Evolutionary conservation across 371 early-diverging fungal genomes (phyloP).

Genomic region (Apophysomyces ossiformis): DNA sequence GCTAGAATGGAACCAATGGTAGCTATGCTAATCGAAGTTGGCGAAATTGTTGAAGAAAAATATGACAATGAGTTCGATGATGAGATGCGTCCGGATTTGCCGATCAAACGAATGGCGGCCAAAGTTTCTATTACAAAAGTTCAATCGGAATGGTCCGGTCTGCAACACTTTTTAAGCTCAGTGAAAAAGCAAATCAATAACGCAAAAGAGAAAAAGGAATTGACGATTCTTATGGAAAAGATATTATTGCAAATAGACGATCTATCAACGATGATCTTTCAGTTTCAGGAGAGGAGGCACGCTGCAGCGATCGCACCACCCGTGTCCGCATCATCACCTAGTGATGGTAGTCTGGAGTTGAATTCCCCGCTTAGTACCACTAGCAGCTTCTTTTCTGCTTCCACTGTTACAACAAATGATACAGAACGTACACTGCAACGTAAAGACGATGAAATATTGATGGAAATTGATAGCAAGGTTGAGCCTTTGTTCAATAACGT

Average conservation of each 20-base stretch:
- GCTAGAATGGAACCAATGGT: conserved; percentile 28
- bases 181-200: conserved; percentile 31
- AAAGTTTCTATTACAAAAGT: conserved; percentile 38
- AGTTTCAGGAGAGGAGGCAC: conserved; percentile 45
- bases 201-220: conserved; percentile 22
- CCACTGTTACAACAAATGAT: conserved; percentile 2
- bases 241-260: conserved; percentile 43
- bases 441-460: conserved; percentile 47
- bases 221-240: conserved; percentile 30
- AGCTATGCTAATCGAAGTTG: conserved; percentile 19
- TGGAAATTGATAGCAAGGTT: conserved; percentile 58
- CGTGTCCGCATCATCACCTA: conserved; percentile 3
- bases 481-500: conserved; percentile 57
- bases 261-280: conserved; percentile 46
- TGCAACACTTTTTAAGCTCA: conserved; percentile 45
- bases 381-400: conserved; percentile 16
- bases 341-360: conserved; percentile 7
- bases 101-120: conserved; percentile 22
- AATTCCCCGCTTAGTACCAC: conserved; percentile 7
- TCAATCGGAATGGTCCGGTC: conserved; percentile 54
- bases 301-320: conserved; percentile 9
- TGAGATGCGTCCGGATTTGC: conserved; percentile 12
- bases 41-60: conserved; percentile 31
- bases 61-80: conserved; percentile 31
- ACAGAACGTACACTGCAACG: conserved; percentile 13